Base-by-base conservation (phyloP, 108 stramenopile genomes). In the Asterionellopsis glacialis region DNA sequence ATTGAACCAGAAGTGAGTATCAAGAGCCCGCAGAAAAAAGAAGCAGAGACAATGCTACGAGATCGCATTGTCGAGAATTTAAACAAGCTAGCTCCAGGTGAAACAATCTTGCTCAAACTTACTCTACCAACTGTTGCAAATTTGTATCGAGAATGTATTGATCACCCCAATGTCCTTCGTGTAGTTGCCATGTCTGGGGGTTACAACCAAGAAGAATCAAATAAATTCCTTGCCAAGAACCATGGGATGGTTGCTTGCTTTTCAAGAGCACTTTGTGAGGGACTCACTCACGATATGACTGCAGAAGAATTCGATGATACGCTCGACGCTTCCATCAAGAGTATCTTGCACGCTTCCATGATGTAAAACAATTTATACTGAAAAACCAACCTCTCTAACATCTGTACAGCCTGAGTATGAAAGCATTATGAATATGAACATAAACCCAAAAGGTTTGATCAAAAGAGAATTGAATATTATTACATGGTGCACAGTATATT, bases 1-100 rank as follows among this genome's bases (percentile, higher is more conserved):
- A 65, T 92, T 33, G 91, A 92, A 61, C 91, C 91, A 22, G 91
- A 92, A 66, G 80, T 92, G 0, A 69, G 81, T 60, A 88, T 88
- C 57, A 68, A 72, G 11, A 57, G 63, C 63, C 64, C 79, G 7
- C 76, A 86, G 15, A 92, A 92, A 57, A 56, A 65, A 23, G 67
- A 77, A 51, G 71, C 73, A 24, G 91, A 92, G 66, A 73, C 63
- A 6, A 60, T 88, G 22, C 70, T 92, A 25, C 77, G 73, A 54
- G 65, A 47, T 1, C 64, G 65, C 26, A 57, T 92, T 4, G 48
- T 84, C 19, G 70, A 87, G 59, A 68, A 77, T 22, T 68, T 92
- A 38, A 72, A 88, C 57, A 21, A 59, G 14, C 67, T 88, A 5
- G 61, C 63, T 11, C 63, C 64, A 4, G 73, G 68, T 45, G 74